phyloP scores from a whole-genome alignment of 2,329 filamentous ascomycete genomes.

The Tothia fuscella region DNA sequence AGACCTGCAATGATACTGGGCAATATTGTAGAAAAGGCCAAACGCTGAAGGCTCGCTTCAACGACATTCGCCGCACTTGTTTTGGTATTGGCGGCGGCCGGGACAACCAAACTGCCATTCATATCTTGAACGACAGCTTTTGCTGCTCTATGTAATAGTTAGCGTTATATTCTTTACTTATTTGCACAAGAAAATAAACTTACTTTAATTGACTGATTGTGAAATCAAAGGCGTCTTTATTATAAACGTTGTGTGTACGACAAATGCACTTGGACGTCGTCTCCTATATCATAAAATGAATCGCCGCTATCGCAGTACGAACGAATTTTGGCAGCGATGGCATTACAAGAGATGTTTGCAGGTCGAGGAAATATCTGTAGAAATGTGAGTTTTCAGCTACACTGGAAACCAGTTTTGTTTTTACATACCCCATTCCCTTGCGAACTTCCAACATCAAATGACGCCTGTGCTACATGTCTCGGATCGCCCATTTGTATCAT shows the following conservation, averaged over 20 bases:
- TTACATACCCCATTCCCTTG: not conserved
- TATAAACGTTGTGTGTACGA: not conserved
- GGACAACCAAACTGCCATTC: no score
- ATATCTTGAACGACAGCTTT: no score
- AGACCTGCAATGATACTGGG: no score
- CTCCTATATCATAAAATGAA: not conserved
- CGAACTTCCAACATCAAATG: not conserved
- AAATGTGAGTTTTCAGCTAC: not conserved
- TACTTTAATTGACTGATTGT: not conserved
- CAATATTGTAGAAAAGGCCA: no score
- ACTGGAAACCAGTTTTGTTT: not conserved
- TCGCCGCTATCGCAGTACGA: slow-evolving; percentile 7
- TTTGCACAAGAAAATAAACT: no score
- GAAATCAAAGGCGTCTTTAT: not conserved
- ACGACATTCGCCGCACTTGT: no score
- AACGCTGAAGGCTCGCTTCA: no score
- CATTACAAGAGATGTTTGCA: slow-evolving; percentile 1
- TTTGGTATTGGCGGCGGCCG: no score
- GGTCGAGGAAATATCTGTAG: slow-evolving; percentile 2
- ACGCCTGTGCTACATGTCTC: not conserved
- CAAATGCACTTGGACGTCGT: not conserved
- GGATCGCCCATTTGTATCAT: not conserved
- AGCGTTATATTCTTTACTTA: no score
- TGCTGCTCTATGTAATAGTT: no score
- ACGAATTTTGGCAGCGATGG: not conserved